A percentile compares a stretch with the other conserved stretches of the same genome.
Conservation (phyloP, 768 basidiomycete species). For the Rhodocollybia butyracea region DNA sequence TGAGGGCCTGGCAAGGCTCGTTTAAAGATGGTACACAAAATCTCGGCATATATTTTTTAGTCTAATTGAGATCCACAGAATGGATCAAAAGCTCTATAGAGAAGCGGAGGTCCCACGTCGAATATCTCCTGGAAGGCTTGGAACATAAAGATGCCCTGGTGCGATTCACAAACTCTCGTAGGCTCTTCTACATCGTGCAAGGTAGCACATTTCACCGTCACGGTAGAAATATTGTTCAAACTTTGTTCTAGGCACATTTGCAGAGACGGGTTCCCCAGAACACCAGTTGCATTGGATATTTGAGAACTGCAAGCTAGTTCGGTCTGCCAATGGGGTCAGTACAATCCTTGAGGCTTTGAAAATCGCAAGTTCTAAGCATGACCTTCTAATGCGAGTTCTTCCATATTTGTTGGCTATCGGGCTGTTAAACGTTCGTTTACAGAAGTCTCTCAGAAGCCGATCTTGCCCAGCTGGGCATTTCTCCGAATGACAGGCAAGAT, state of each 20-base stretch:
- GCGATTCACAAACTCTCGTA: constrained; percentile 82
- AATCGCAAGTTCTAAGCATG: constrained; percentile 85
- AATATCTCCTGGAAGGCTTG: constrained; percentile 79
- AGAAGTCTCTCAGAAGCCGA: constrained; percentile 79
- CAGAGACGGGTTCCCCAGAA: constrained; percentile 87
- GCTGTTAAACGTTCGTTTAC: neutral
- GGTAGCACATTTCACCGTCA: constrained; percentile 42
- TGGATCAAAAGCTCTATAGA: constrained; percentile 72
- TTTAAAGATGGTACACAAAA: constrained; percentile 65
- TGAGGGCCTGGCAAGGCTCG: constrained; percentile 84
- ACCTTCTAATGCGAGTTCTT: constrained; percentile 62
- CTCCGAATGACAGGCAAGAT: constrained; percentile 67
- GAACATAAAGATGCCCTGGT: constrained; percentile 84
- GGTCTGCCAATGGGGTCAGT: constrained; percentile 78
- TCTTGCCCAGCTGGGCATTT: constrained; percentile 66
- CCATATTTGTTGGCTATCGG: neutral
- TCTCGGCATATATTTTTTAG: too few relatives aligned
- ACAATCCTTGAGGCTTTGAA: constrained; percentile 86
- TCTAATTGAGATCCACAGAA: constrained; percentile 42
- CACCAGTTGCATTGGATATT: constrained; percentile 96
- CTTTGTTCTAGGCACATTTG: constrained; percentile 68
- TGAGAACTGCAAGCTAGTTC: constrained; percentile 86
- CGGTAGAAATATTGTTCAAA: constrained; percentile 3
- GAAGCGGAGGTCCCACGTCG: constrained; percentile 70
- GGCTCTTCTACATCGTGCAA: constrained; percentile 90